Evolutionary conservation across 495 filamentous ascomycete species (phyloP).

Genomic region (Letharia lupina): DNA sequence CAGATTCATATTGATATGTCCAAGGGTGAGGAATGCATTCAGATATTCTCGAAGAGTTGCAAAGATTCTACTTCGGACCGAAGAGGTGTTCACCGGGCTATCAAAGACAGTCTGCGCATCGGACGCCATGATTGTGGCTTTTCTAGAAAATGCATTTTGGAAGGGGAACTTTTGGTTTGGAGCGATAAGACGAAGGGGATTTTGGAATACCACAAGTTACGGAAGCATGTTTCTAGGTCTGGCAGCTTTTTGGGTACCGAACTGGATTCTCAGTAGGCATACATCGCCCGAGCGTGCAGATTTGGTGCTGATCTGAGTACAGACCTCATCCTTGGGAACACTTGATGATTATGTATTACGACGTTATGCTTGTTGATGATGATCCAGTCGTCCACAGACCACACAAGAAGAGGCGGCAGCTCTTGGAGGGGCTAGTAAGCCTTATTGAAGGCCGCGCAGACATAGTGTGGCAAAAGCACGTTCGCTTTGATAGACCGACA

Average conservation of each 20-base stretch:
- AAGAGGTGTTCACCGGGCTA: constrained; percentile 44
- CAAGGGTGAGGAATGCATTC: constrained; percentile 47
- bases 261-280: constrained; percentile 58
- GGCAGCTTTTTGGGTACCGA: constrained; percentile 60
- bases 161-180: constrained; percentile 76
- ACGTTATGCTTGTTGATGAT: constrained; percentile 64
- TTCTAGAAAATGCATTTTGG: constrained; percentile 59
- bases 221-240: constrained; percentile 68
- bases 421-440: constrained; percentile 50
- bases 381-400: constrained; percentile 51
- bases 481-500: constrained; percentile 49
- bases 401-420: constrained; percentile 51
- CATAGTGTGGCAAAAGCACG: constrained; percentile 49
- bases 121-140: constrained; percentile 48
- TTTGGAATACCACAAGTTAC: constrained; percentile 66
- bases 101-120: constrained; percentile 49
- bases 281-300: neutral
- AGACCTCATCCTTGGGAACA: constrained; percentile 63
- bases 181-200: constrained; percentile 54
- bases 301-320: constrained; percentile 16
- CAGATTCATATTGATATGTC: constrained; percentile 73
- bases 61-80: constrained; percentile 77
- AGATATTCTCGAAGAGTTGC: constrained; percentile 85
- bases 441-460: constrained; percentile 50
- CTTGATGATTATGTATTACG: constrained; percentile 77